Evolutionary conservation across 2,329 filamentous ascomycete species (phyloP), one percentile per base, ranked within the genome.

Genomic region (Hypoxylon rubiginosum): DNA sequence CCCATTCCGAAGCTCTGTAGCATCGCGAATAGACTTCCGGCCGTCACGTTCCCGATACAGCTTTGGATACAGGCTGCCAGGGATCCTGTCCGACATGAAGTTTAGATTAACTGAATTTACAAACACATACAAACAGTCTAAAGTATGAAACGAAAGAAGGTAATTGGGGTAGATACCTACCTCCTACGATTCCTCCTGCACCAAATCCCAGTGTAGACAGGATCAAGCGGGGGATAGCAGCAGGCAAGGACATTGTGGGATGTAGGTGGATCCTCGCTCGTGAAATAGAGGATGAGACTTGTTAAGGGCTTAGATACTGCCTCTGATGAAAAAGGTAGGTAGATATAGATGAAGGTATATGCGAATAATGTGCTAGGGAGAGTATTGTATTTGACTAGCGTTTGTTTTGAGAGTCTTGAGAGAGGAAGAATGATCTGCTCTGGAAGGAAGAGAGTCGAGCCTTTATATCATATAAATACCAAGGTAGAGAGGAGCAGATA

Each of bases 1-100:
- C 58, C 63, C 6, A 58, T 57, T 0, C 26, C 70, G 21, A 70
- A 70, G 54, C 71, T 73, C 52, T 69, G 67, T 1, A 68, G 15
- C 10, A 64, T 63, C 3, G 71, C 69, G 36, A 72, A 73, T 8
- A 64, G 2, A 2, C 66, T 58, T 3, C 53, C 57, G 4, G 60
- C 64, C 1, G 57, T 36, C 17, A 72, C 69, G 52, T 34, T 71
- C 9, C 71, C 66, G 17, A 72, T 64, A 4, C 60, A 15, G 28
- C 53, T 58, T 26, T 72, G 71, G 2, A 17, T 19, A 3, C 39
- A 62, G 7, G 69, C 70, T 13, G 71, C 70, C 9, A 57, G 4
- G 15, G 69, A 69, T 24, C 68, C 71, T 73, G 17, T 19, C 19
- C 6, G 6, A 17, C 9, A 10, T 21, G 2, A 21, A 21, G n/a